These are phyloP conservation scores for Hawksworthiomyces lignivorus DNA, from an alignment of 2,329 filamentous ascomycete genomes.

Conservation along the genomic window DNA sequence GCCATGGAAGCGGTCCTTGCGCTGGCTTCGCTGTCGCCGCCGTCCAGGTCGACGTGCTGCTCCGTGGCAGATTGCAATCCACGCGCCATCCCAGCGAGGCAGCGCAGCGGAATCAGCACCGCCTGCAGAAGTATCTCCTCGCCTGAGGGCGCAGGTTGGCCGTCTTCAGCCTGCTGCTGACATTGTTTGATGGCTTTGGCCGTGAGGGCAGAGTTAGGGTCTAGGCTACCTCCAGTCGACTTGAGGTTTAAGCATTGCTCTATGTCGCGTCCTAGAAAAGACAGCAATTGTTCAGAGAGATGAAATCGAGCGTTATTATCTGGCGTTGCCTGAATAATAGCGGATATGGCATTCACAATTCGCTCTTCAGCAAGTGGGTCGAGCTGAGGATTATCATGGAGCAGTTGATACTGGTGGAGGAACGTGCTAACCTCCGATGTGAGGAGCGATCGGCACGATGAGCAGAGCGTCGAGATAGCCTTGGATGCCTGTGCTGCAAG, in stretches of 20 bases:
- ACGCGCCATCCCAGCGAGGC: conserved; percentile 62
- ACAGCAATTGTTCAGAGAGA: conserved; percentile 51
- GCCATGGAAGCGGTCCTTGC: background rate
- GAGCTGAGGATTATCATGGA: conserved; percentile 50
- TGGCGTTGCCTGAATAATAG: conserved; percentile 64
- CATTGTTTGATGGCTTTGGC: conserved; percentile 18
- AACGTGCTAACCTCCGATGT: conserved; percentile 61
- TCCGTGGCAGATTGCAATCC: conserved; percentile 64
- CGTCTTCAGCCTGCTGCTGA: conserved; percentile 7
- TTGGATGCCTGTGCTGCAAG: conserved; percentile 53
- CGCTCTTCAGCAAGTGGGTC: conserved; percentile 66
- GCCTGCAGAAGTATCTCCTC: conserved; percentile 42
- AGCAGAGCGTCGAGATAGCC: conserved; percentile 67
- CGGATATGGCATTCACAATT: conserved; percentile 65
- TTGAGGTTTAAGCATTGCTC: conserved; percentile 32
- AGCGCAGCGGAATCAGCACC: conserved; percentile 52
- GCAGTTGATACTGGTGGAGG: conserved; percentile 61
- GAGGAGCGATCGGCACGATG: conserved; percentile 64
- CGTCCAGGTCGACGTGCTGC: conserved; percentile 57
- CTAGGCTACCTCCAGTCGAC: conserved; percentile 15
- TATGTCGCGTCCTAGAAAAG: conserved; percentile 57
- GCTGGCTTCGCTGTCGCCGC: conserved; percentile 5
- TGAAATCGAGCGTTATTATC: conserved; percentile 46
- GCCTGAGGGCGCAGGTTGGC: conserved; percentile 17
- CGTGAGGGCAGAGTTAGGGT: conserved; percentile 12